phyloP scores from a whole-genome alignment of 2,329 filamentous ascomycete genomes.

The Neonectria hederae region DNA sequence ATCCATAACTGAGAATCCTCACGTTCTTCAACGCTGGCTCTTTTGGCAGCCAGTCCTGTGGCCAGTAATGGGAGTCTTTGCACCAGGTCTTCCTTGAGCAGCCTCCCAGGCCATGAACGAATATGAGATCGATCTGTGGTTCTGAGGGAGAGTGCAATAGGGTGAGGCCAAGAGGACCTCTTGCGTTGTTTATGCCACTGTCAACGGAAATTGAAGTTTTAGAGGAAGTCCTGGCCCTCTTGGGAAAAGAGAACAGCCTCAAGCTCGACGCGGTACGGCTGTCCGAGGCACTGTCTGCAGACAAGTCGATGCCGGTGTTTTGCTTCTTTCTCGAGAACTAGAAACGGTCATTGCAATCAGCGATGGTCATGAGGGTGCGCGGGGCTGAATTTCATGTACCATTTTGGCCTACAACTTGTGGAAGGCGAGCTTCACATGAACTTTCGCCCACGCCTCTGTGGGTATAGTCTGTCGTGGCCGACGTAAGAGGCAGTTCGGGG shows the following conservation, averaged over 20 bases:
- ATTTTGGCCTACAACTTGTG: too few relatives aligned
- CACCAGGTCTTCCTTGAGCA: constrained; percentile 52
- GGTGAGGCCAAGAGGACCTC: constrained; percentile 30
- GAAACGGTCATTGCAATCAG: too few relatives aligned
- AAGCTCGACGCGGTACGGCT: constrained; percentile 46
- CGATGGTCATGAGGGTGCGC: too few relatives aligned
- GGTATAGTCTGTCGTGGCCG: too few relatives aligned
- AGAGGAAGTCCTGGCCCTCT: constrained; percentile 2
- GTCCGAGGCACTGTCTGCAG: constrained; percentile 59
- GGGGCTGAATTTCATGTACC: too few relatives aligned
- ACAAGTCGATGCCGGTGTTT: too few relatives aligned
- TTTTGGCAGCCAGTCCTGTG: constrained; percentile 38
- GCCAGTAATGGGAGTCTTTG: constrained; percentile 50
- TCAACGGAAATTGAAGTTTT: constrained; percentile 9
- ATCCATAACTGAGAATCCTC: constrained; percentile 46
- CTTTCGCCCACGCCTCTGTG: too few relatives aligned
- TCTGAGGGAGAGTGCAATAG: constrained; percentile 34
- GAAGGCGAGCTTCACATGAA: too few relatives aligned
- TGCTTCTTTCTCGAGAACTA: too few relatives aligned
- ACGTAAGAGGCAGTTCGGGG: too few relatives aligned
- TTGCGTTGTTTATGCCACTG: constrained; percentile 5
- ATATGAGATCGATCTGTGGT: constrained; percentile 45
- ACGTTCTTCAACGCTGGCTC: constrained; percentile 42
- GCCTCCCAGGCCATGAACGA: constrained; percentile 53
- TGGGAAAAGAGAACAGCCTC: constrained; percentile 24